Evolutionary conservation across 2,329 filamentous ascomycete genomes (phyloP), one percentile per base, ranked within the genome.

Genomic region (Chrysoporthe puriensis): DNA sequence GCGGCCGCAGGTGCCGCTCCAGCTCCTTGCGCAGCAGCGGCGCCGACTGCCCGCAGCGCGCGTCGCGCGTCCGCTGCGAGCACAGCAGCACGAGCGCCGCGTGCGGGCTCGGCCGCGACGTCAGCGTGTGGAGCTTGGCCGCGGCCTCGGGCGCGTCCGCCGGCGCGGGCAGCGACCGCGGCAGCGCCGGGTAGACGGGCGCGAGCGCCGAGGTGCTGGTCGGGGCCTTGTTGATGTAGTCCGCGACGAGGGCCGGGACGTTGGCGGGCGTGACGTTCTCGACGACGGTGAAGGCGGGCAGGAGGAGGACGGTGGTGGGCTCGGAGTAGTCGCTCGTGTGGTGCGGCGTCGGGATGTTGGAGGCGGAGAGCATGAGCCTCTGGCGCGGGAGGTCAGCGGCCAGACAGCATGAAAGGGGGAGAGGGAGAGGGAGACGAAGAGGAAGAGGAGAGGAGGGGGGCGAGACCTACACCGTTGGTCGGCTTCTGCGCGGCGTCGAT

Each of bases 61-160:
- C 94, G 78, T 98, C 96, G 70, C 96, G 91, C n/a, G 93, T 97
- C 75, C 88, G 89, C 77, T 98, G 96, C 58, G 92, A 97, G 83
- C 96, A 99, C 76, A 99, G 90, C 62, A 99, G 87, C 75, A 99
- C 93, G 36, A 98, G 86, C 71, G 91, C 94, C 70, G 88, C 86
- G 83, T 98, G 95, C 3, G 94, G 93, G 72, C 90, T 94, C 4
- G 91, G 85, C 6, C 88, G 87, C 26, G 89, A 78, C 1, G 74
- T 75, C 43, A 83, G 74, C 42, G 75, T 73, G 8, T 75, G 73
- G 32, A 74, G 70, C 34, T 74, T 72, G 3, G 77, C 73, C 2
- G 80, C 73, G 0, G 74, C 71, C 50, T 74, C 73, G 42, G 74
- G 73, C 0, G 75, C 69, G 2, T 69, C 63, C 48, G 66, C 63